Conservation (phyloP, 2,329 filamentous ascomycete species). For the Septoria petroselini region DNA sequence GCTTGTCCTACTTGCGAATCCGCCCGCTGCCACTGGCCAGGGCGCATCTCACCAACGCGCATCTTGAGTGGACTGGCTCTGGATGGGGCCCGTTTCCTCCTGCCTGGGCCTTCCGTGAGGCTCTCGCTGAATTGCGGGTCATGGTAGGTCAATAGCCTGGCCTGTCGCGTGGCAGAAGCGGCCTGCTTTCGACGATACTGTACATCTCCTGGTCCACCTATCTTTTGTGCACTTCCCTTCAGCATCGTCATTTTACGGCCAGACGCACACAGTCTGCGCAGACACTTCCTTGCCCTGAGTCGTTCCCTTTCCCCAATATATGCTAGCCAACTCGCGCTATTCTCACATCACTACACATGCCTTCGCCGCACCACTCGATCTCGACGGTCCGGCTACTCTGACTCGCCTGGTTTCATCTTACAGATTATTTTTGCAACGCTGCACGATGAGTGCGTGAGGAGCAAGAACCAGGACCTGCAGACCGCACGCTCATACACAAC, state of each 20-base stretch:
- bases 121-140: slow-evolving; percentile 8
- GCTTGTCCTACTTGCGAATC: slow-evolving; percentile 6
- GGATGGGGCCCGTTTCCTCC: slow-evolving; percentile 8
- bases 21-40: slow-evolving; percentile 2
- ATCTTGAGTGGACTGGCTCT: slow-evolving; percentile 2
- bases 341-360: background rate
- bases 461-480: background rate
- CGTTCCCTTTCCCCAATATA: background rate
- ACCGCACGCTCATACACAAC: background rate
- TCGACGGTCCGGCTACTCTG: background rate
- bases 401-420: background rate
- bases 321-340: background rate
- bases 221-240: slow-evolving; percentile 7
- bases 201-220: slow-evolving; percentile 5
- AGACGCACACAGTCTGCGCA: slow-evolving; percentile 11
- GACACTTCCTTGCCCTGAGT: slow-evolving; percentile 11
- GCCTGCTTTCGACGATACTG: slow-evolving; percentile 10
- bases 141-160: slow-evolving; percentile 18
- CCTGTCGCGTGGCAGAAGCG: slow-evolving; percentile 19
- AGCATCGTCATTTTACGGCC: slow-evolving; percentile 15
- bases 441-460: background rate
- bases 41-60: background rate
- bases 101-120: slow-evolving; percentile 14
- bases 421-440: background rate
- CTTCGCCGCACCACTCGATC: background rate